These are phyloP conservation scores for Coemansia asiatica DNA, from an alignment of 192 early-diverging fungal genomes.

Conservation along the genomic window DNA sequence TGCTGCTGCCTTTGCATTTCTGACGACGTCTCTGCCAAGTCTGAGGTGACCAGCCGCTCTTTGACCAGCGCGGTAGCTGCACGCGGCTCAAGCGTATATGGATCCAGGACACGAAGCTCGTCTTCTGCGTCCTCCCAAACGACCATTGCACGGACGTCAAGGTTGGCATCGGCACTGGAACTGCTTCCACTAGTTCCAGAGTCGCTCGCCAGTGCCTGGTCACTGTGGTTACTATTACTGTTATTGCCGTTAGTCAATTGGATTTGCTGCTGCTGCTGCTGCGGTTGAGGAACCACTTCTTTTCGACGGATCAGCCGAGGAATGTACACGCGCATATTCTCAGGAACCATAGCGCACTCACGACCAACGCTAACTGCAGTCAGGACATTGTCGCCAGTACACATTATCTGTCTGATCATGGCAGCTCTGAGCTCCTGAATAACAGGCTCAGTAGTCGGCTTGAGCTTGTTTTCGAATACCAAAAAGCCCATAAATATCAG, in stretches of 20 bases:
- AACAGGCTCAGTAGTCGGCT: conserved; percentile 77
- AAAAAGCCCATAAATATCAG: conserved; percentile 93
- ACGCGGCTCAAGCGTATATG: conserved; percentile 57
- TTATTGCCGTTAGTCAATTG: neutral
- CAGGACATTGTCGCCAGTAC: conserved; percentile 96
- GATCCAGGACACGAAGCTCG: conserved; percentile 54
- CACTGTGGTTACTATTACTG: neutral
- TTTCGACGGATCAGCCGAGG: conserved; percentile 65
- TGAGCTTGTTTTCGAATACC: conserved; percentile 99
- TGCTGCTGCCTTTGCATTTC: conserved; percentile 53
- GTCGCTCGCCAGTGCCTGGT: neutral
- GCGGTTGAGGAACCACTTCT: conserved; percentile 14
- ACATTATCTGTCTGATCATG: conserved; percentile 94
- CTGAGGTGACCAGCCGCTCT: conserved; percentile 38
- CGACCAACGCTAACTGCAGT: conserved; percentile 93
- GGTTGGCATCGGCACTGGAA: neutral
- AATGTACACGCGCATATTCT: conserved; percentile 71
- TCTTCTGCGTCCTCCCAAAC: conserved; percentile 63
- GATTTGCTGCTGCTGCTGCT: conserved; percentile 7
- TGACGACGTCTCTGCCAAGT: conserved; percentile 31
- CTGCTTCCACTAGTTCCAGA: neutral
- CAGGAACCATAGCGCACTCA: conserved; percentile 88
- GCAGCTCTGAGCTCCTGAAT: conserved; percentile 78
- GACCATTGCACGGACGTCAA: conserved; percentile 48
- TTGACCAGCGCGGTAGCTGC: conserved; percentile 27